phyloP scores from a whole-genome alignment of 2,329 filamentous ascomycete species.

The Pseudopyrenochaeta lycopersici region DNA sequence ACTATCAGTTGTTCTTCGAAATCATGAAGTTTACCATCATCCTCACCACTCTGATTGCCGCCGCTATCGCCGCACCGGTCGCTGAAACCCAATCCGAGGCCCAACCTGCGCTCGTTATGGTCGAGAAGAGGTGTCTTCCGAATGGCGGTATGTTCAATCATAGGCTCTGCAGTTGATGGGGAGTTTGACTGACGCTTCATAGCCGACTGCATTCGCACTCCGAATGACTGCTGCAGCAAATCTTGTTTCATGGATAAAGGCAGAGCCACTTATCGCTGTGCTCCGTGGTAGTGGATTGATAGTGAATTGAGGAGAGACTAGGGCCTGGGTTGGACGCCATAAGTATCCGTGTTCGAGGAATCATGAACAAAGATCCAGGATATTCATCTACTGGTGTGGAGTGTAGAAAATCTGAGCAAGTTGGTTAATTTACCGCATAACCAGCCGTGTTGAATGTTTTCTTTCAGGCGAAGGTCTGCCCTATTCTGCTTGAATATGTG shows the following conservation, averaged over 20 bases:
- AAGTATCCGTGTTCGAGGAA: too few species aligned
- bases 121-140: neutral
- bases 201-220: neutral
- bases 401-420: too few species aligned
- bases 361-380: too few species aligned
- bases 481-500: neutral
- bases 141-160: neutral
- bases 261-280: constrained; percentile 1
- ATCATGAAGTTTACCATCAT: constrained; percentile 1
- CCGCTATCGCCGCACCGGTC: neutral
- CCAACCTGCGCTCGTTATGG: neutral
- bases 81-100: neutral
- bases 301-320: neutral
- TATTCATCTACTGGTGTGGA: too few species aligned
- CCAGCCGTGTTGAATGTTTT: too few species aligned
- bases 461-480: neutral
- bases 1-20: neutral
- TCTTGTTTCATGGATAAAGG: constrained; percentile 8
- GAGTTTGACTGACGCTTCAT: neutral
- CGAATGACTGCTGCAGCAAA: constrained; percentile 1
- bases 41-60: neutral
- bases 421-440: too few species aligned
- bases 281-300: neutral
- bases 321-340: too few species aligned
- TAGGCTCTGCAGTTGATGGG: neutral